A percentile compares a stretch with the other conserved stretches of the same genome.
phyloP scores from a whole-genome alignment of 805 yeast genomes.

The Jamesozyma jinghongensis region DNA sequence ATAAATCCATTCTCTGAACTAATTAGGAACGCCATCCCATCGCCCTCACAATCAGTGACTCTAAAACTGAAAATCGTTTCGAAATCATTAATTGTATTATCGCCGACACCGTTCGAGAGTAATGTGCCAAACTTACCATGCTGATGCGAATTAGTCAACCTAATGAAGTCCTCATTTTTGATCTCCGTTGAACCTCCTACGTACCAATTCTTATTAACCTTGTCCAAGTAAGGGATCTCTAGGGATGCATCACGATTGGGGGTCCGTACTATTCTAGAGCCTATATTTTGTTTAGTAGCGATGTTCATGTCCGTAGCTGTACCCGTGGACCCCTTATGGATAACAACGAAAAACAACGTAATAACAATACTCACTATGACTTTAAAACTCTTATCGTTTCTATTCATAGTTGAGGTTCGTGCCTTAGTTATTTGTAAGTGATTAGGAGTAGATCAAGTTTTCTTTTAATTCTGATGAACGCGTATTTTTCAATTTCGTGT shows the following conservation, averaged over 20 bases:
- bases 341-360: too few relatives aligned
- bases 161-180: slow-evolving; percentile 19
- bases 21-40: slow-evolving; percentile 23
- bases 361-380: too few relatives aligned
- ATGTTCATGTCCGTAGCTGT: too few relatives aligned
- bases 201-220: slow-evolving; percentile 24
- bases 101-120: slow-evolving; percentile 28
- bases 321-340: too few relatives aligned
- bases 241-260: slow-evolving; percentile 23
- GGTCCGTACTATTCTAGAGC: slow-evolving; percentile 6
- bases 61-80: slow-evolving; percentile 19
- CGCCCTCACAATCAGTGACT: slow-evolving; percentile 11
- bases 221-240: slow-evolving; percentile 22
- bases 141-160: slow-evolving; percentile 13
- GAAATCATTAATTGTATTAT: slow-evolving; percentile 27
- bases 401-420: too few relatives aligned
- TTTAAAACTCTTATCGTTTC: too few relatives aligned
- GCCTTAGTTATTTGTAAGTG: not conserved
- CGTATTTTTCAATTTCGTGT: not conserved
- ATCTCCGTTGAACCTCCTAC: slow-evolving; percentile 25
- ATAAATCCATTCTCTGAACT: slow-evolving; percentile 25
- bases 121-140: slow-evolving; percentile 15
- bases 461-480: not conserved
- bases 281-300: too few relatives aligned
- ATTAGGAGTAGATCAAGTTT: not conserved